Evolutionary conservation across 148 eudicot genomes (phyloP).

Genomic region (Chenopodium berlandieri): DNA sequence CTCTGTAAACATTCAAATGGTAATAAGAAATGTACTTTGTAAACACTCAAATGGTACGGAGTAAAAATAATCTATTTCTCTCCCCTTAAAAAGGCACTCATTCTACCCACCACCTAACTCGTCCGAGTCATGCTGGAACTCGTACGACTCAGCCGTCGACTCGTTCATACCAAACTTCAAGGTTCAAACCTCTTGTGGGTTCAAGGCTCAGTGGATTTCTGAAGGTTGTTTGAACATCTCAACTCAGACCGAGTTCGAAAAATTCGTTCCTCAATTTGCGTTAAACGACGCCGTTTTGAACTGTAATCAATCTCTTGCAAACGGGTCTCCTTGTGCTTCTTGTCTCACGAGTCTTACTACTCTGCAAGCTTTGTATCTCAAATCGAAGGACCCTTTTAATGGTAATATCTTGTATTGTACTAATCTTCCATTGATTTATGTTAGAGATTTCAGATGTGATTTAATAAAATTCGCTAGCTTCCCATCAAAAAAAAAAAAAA

Average conservation of each 20-base stretch:
- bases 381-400: slow-evolving; percentile 19
- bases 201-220: slow-evolving; percentile 49
- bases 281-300: slow-evolving; percentile 28
- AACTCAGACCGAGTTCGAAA: slow-evolving; percentile 46
- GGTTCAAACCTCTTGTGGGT: slow-evolving; percentile 47
- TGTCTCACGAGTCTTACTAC: slow-evolving; percentile 41
- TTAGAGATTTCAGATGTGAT: slow-evolving; percentile 29
- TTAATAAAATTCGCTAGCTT: no score
- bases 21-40: no score
- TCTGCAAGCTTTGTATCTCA: slow-evolving; percentile 46
- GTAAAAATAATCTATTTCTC: no score
- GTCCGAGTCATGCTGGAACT: slow-evolving; percentile 61
- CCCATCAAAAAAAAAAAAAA: no score
- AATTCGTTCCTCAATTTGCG: slow-evolving; percentile 21
- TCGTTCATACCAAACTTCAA: slow-evolving; percentile 42
- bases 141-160: slow-evolving; percentile 44
- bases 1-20: no score
- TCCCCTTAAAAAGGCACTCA: neutral
- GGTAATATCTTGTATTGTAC: slow-evolving; percentile 66
- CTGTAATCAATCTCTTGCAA: slow-evolving; percentile 53
- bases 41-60: no score
- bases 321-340: slow-evolving; percentile 53
- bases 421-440: slow-evolving; percentile 56
- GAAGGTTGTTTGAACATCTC: slow-evolving; percentile 73
- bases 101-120: slow-evolving; percentile 55